A percentile compares a stretch with the other conserved stretches of the same genome.
These are phyloP conservation scores for Zangia roseola DNA, from an alignment of 768 basidiomycete species.

Conservation along the genomic window DNA sequence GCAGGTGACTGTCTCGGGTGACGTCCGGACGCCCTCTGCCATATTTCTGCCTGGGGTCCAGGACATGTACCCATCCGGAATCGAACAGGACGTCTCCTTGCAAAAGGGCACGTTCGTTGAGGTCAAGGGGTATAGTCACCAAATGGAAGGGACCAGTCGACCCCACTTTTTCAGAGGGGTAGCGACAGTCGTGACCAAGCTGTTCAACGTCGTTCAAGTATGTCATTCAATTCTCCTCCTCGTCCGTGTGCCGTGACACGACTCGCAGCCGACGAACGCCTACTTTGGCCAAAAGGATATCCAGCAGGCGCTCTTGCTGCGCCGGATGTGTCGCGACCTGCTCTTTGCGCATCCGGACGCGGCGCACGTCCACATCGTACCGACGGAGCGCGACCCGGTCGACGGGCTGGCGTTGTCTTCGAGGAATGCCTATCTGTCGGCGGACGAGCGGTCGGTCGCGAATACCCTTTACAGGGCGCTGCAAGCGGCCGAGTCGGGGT, in stretches of 20 bases:
- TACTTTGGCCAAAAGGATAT: constrained; percentile 99
- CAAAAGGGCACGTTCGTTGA: constrained; percentile 92
- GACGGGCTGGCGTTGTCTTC: constrained; percentile 86
- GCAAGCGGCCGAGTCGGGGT: constrained; percentile 50
- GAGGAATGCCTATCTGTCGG: constrained; percentile 79
- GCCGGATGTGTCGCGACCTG: constrained; percentile 74
- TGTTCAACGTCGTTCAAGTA: constrained; percentile 91
- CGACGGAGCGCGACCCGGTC: constrained; percentile 68
- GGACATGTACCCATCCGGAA: constrained; percentile 94
- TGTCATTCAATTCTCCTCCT: background rate
- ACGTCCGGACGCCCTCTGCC: constrained; percentile 50
- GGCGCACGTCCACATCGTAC: constrained; percentile 78
- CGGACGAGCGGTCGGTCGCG: constrained; percentile 61
- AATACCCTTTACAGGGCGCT: constrained; percentile 69
- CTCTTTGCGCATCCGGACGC: constrained; percentile 76
- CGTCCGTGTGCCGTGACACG: background rate
- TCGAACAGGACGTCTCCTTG: constrained; percentile 65
- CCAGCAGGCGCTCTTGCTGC: constrained; percentile 88
- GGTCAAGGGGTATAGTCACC: constrained; percentile 85
- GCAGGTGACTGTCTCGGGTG: constrained; percentile 26
- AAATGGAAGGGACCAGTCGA: constrained; percentile 88
- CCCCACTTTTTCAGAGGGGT: constrained; percentile 96
- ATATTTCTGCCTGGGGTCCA: constrained; percentile 77
- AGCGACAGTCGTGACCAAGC: constrained; percentile 90
- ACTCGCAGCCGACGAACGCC: constrained; percentile 68